Evolutionary conservation across 192 early-diverging fungal species (phyloP), one percentile per base, ranked within the genome.

Genomic region (Rhizophagus prolifer): DNA sequence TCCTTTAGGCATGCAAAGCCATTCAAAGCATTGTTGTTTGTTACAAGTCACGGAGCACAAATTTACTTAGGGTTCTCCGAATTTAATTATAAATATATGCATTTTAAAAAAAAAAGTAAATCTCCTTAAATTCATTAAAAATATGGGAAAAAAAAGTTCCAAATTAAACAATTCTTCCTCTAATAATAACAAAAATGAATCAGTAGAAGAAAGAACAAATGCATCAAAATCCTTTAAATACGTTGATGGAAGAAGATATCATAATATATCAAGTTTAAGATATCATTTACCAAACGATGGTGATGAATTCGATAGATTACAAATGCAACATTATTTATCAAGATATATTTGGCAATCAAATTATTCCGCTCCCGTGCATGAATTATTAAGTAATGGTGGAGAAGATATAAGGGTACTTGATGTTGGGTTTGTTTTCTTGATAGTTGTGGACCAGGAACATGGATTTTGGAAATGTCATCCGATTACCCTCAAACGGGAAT

Each of bases 321-420:
- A 66, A 30, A 21, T 66, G 23, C 28, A 34, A 66, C 64, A 66
- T 36, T 66, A 66, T 30, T 36, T 66, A 13, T 14, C 34, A 0
- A 66, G 64, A 66, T 66, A 66, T 66, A 26, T 66, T 28, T 66
- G 64, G 64, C 26, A 26, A 34, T 66, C 64, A 9, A 66, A 66
- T 66, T 66, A 13, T 66, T 66, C 64, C 3, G 64, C 64, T 28
- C 64, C 64, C 0, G 64, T 66, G 8, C 28, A 66, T 28, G 64
- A 66, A 8, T 34, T 66, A 36, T 36, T 66, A 28, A 16, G 9
- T 7, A 9, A 66, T 66, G 64, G 64, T 1, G 64, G 23, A 6
- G 19, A n/a, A 54, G 50, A 19, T 21, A 16, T n/a, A 5, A 16
- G 50, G 19, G 50, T 54, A 4, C 50, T 54, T 54, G 50, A 54